Percentiles rank a stretch among this genome's conserved stretches.
phyloP scores from a whole-genome alignment of 1,284 basidiomycete genomes.

The Pascua guehoae region DNA sequence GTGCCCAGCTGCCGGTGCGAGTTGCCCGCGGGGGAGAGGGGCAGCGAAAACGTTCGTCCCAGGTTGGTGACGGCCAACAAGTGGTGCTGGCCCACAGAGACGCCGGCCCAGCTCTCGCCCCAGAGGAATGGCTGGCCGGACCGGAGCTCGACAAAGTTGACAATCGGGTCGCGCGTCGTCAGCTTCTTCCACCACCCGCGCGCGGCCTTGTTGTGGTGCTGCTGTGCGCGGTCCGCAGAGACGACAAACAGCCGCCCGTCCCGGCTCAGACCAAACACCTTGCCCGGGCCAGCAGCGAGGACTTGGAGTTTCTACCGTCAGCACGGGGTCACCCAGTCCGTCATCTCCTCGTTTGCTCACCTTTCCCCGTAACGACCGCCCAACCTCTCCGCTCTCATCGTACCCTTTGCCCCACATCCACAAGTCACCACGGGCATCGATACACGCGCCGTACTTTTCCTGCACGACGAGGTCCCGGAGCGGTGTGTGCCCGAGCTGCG shows the following conservation, averaged over 20 bases:
- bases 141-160: constrained; percentile 49
- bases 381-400: constrained; percentile 49
- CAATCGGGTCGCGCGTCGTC: constrained; percentile 41
- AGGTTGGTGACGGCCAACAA: constrained; percentile 77
- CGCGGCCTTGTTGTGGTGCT: constrained; percentile 26
- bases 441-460: constrained; percentile 69
- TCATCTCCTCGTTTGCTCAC: constrained; percentile 50
- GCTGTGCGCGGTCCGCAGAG: constrained; percentile 52
- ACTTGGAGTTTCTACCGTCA: constrained; percentile 62
- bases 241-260: constrained; percentile 71
- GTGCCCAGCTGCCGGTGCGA: constrained; percentile 79
- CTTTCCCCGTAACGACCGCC: constrained; percentile 61
- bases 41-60: constrained; percentile 76
- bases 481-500: constrained; percentile 50
- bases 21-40: constrained; percentile 75
- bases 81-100: constrained; percentile 74
- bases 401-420: constrained; percentile 80
- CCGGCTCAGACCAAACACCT: constrained; percentile 65
- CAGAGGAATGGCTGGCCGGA: constrained; percentile 54
- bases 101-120: constrained; percentile 64
- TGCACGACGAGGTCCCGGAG: constrained; percentile 73
- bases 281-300: constrained; percentile 57
- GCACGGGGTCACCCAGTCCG: neutral
- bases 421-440: constrained; percentile 81
- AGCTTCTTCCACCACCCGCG: constrained; percentile 34